Evolutionary conservation across 176 grass and related monocot species (phyloP), one percentile per base, ranked within the genome.

Genomic region (Urochloa ruziziensis): DNA sequence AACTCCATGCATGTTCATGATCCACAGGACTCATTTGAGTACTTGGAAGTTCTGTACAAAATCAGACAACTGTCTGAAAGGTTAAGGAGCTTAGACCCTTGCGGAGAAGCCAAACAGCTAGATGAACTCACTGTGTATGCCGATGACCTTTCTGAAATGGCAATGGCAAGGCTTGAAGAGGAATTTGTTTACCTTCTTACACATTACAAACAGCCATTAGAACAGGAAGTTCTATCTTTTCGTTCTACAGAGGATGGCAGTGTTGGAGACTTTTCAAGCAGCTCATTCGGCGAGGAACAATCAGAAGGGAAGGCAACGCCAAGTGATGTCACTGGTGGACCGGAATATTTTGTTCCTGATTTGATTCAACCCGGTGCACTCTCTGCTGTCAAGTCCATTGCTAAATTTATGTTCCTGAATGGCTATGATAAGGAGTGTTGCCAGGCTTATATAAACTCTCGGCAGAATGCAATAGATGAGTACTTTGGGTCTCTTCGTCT

Each of bases 271-370:
- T 88, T 90, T 63, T 98, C 93, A 54, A 85, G 83, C 37, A 94
- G 91, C 80, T 98, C 96, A 51, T 98, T 94, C 70, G 92, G 44
- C 16, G 93, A 93, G 70, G 93, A 98, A 86, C 86, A 89, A 67
- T 82, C 87, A 35, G 93, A 90, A 39, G 85, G 53, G 7, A 91
- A 57, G 75, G 72, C 84, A 84, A 76, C 46, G 36, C 89, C 89
- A 62, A 77, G 19, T 62, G 87, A 80, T 49, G 81, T 62, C 23
- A 66, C 23, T 37, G 77, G 66, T 78, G 88, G 67, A 37, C 59
- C 91, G 10, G 87, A 92, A 86, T 89, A 44, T 80, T 82, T 84
- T 79, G 85, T 80, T 0, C 53, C 89, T 77, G 93, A 95, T 92
- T 89, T 91, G 82, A 90, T 96, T 57, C 81, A 99, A 63, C 85